Evolutionary conservation across 2,329 filamentous ascomycete species (phyloP), one percentile per base, ranked within the genome.

Genomic region (Nothopassalora personata): DNA sequence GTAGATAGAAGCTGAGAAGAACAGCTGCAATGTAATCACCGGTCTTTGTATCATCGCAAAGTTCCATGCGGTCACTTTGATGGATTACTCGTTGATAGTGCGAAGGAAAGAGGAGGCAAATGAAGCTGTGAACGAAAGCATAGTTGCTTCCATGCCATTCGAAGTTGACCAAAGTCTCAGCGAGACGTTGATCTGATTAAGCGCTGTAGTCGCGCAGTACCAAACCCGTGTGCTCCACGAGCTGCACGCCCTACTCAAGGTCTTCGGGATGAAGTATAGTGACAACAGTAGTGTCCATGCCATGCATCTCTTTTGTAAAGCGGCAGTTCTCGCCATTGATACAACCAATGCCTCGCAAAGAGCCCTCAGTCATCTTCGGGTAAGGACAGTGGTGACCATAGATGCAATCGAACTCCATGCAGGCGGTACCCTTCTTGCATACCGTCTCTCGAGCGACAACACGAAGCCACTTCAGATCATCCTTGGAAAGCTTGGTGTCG

Each of bases 371-470:
- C 11, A 67, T 61, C 15, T 66, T 65, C 0, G 77, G 78, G 61
- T 82, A 81, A 18, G 83, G 82, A 67, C 84, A 87, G 36, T 81
- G 79, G 70, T 87, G 84, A 23, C 84, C 84, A 67, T 86, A 86
- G 54, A 86, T 86, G 72, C 84, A 87, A 59, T 81, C 80, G 1
- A 77, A 70, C 60, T 86, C 84, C 53, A 82, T 76, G 66, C 84
- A 87, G 13, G 77, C 77, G 53, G 79, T 76, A 10, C 83, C 83
- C 66, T 82, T 81, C 58, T 78, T 77, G 67, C 84, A 87, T 27
- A 83, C 83, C 3, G 82, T 84, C 82, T 86, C 85, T 53, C 84
- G 80, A 51, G 84, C 83, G 19, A 86, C 81, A 27, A 82, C 79
- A 28, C 78, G 78, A 56, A 86, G 72, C n/a, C 79, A 79, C 19